Evolutionary conservation across 495 filamentous ascomycete genomes (phyloP), one percentile per base, ranked within the genome.

Genomic region (Acidiella bohemica): DNA sequence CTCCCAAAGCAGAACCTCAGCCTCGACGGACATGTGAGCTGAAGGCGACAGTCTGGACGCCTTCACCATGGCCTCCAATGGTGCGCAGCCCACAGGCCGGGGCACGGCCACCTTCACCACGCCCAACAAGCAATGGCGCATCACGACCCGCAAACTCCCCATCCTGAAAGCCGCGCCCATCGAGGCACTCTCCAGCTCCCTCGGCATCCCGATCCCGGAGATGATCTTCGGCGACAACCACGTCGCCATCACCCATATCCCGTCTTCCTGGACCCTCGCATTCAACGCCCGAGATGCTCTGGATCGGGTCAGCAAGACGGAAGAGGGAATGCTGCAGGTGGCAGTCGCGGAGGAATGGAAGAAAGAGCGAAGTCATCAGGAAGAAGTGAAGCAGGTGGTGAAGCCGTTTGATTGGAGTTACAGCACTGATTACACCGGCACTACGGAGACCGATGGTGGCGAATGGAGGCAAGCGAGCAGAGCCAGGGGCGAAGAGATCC

Each of bases 181-280:
- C 57, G 88, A 93, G 53, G 72, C 75, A 28, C 82, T 97, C 75
- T 76, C 74, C 13, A 61, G 67, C 36, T 71, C 72, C 32, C 71
- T 97, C 10, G 76, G 76, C 11, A 93, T 97, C 59, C 69, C 85
- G 10, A 76, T 84, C 5, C 90, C 92, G 2, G 90, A 97, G 62
- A 97, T 97, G 90, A 97, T 97, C 25, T 97, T 97, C 53, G 90
- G 90, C 23, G 85, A 97, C 63, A 97, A 97, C 60, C 65, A 74
- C 23, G 76, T 92, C 18, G 58, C 67, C 2, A 70, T 97, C 18
- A 68, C 75, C 41, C 84, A 96, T 59, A 39, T 61, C 16, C 65
- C 65, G 14, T 73, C 66, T 41, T 73, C 75, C 6, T 96, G 85
- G 83, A 59, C 63, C 3, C 69, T 96, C 37, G 55, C 65, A 11